Evolutionary conservation across 805 yeast genomes (phyloP).

Genomic region (Saturnispora serradocipensis): DNA sequence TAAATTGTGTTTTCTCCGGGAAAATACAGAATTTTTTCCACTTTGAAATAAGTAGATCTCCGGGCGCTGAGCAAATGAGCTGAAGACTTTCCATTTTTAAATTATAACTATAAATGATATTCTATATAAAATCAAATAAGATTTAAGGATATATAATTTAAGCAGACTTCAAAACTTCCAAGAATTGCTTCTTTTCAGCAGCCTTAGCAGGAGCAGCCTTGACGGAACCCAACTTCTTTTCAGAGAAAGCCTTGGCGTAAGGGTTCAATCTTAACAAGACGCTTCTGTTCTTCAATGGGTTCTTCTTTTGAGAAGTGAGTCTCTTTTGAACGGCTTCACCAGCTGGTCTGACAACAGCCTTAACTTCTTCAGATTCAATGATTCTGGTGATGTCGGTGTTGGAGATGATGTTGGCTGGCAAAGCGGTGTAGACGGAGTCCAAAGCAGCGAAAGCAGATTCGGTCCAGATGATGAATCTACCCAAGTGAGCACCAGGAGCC

Average conservation of each 20-base stretch:
- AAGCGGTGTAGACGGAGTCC: conserved; percentile 95
- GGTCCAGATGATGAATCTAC: conserved; percentile 99
- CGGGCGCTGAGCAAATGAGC: not conserved
- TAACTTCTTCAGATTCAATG: conserved; percentile 98
- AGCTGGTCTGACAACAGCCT: conserved; percentile 93
- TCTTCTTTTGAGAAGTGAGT: conserved; percentile 94
- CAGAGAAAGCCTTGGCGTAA: conserved; percentile 94
- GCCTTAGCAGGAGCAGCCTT: conserved; percentile 55
- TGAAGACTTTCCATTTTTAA: not conserved
- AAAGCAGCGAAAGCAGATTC: conserved; percentile 95
- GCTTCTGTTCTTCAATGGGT: conserved; percentile 99
- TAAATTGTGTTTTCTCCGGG: not conserved
- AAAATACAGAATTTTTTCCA: too few species aligned
- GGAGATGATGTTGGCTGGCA: conserved; percentile 90
- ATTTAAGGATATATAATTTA: conserved; percentile 24
- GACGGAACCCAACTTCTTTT: conserved; percentile 78
- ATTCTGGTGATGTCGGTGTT: conserved; percentile 95
- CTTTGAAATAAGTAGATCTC: not conserved
- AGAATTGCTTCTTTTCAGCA: conserved; percentile 63
- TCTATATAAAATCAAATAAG: not conserved
- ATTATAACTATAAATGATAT: not conserved
- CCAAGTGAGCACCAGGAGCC: conserved; percentile 99
- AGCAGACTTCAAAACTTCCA: conserved; percentile 56
- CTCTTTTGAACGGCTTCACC: conserved; percentile 92
- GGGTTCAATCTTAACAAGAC: conserved; percentile 98